phyloP scores from a whole-genome alignment of 1,139 yeast species.

The Lodderomyces oxycetoniae region DNA sequence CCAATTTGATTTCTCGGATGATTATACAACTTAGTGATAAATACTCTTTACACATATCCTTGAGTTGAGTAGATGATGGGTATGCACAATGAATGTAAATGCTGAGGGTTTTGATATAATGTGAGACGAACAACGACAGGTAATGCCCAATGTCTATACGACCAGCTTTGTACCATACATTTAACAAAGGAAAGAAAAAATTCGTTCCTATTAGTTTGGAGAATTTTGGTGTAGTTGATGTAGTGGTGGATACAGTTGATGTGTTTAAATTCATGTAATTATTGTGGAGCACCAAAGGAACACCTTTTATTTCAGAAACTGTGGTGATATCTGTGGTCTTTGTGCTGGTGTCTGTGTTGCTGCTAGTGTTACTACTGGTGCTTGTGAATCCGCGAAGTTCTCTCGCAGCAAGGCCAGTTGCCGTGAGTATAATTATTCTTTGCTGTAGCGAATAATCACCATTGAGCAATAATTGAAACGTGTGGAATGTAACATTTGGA shows the following conservation, averaged over 20 bases:
- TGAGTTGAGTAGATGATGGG: conserved; percentile 47
- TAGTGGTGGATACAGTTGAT: background rate
- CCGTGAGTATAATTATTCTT: conserved; percentile 50
- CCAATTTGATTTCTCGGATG: conserved; percentile 19
- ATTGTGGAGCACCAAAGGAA: conserved; percentile 46
- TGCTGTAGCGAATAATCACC: conserved; percentile 70
- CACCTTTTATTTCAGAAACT: conserved; percentile 31
- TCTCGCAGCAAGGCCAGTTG: conserved; percentile 55
- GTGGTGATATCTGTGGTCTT: conserved; percentile 1
- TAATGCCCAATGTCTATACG: conserved; percentile 50
- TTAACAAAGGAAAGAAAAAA: conserved; percentile 54
- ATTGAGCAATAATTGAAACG: conserved; percentile 40
- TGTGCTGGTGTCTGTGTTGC: background rate
- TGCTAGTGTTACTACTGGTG: background rate
- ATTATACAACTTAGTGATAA: conserved; percentile 35
- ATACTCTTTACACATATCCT: conserved; percentile 56
- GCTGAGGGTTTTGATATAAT: conserved; percentile 55
- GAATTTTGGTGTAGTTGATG: conserved; percentile 29
- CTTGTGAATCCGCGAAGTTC: conserved; percentile 47
- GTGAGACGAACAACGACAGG: conserved; percentile 52
- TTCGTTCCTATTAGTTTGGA: conserved; percentile 41
- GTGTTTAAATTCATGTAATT: conserved; percentile 22
- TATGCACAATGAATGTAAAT: conserved; percentile 53
- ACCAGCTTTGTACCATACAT: conserved; percentile 46
- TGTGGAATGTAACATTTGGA: conserved; percentile 36